A percentile compares a stretch with the other conserved stretches of the same genome.
Evolutionary conservation across 306 rosid species (phyloP).

Genomic region (Cucurbita moschata): DNA sequence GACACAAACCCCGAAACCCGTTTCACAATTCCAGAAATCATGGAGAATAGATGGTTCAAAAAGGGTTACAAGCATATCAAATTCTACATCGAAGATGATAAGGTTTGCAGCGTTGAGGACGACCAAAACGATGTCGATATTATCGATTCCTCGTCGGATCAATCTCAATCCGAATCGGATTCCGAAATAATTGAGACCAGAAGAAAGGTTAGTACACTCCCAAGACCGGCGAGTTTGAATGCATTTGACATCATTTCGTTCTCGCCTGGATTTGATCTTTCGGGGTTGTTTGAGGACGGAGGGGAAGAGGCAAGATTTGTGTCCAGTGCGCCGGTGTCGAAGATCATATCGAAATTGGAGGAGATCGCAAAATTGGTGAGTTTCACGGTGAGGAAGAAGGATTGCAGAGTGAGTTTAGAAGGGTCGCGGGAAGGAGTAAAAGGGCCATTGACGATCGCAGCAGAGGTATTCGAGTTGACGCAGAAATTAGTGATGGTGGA

Average conservation of each 20-base stretch:
- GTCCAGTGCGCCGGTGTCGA: constrained; percentile 51
- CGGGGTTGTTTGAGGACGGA: constrained; percentile 81
- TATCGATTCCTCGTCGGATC: constrained; percentile 35
- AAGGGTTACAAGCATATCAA: constrained; percentile 77
- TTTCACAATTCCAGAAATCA: constrained; percentile 59
- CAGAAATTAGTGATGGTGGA: constrained; percentile 73
- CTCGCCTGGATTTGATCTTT: constrained; percentile 63
- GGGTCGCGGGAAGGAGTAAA: constrained; percentile 63
- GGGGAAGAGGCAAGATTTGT: constrained; percentile 64
- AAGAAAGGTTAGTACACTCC: constrained; percentile 13
- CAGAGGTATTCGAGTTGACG: constrained; percentile 74
- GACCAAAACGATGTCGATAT: constrained; percentile 1
- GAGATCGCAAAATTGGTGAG: constrained; percentile 68
- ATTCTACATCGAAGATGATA: constrained; percentile 79
- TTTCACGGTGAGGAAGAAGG: constrained; percentile 77
- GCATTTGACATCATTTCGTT: constrained; percentile 84
- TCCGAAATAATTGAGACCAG: constrained; percentile 16
- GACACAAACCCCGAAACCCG: constrained; percentile 60
- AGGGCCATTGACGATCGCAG: constrained; percentile 85
- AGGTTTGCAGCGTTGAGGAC: constrained; percentile 50
- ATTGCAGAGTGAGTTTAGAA: constrained; percentile 74
- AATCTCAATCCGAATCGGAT: constrained; percentile 26
- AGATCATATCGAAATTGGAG: constrained; percentile 67
- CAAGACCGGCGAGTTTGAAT: constrained; percentile 72
- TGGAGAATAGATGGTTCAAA: constrained; percentile 84